Conservation (phyloP, 116 monocot species). For the Zostera marina region DNA sequence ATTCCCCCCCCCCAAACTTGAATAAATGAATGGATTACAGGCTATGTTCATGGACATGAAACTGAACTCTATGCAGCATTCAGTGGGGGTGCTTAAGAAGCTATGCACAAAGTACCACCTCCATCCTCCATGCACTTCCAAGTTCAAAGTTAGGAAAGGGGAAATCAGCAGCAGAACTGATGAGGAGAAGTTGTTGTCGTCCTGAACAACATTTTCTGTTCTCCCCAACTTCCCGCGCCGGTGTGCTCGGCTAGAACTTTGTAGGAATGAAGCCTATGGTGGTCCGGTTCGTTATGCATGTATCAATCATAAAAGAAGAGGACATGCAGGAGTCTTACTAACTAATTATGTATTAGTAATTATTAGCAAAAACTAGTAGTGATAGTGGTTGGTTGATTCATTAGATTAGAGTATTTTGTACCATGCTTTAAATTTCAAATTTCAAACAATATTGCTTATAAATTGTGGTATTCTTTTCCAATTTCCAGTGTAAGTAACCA, state of each 20-base stretch:
- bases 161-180: not conserved
- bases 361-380: too few species aligned
- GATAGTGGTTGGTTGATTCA: too few species aligned
- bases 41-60: conserved; percentile 88
- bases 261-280: conserved; percentile 18
- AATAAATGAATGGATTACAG: conserved; percentile 17
- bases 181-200: not conserved
- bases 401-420: too few species aligned
- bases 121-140: not conserved
- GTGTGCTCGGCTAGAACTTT: not conserved
- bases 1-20: not conserved
- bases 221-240: not conserved
- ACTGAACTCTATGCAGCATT: conserved; percentile 81
- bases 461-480: too few species aligned
- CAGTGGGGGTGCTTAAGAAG: conserved; percentile 51
- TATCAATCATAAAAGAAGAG: not conserved
- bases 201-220: not conserved
- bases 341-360: not conserved
- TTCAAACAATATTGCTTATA: too few species aligned
- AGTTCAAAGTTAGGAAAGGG: conserved; percentile 8
- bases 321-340: not conserved
- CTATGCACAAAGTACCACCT: conserved; percentile 51
- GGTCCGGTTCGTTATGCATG: conserved; percentile 8
- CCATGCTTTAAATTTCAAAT: too few species aligned
- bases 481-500: too few species aligned